Evolutionary conservation across 1,139 yeast species (phyloP).

Genomic region (Scheffersomyces lignicola): DNA sequence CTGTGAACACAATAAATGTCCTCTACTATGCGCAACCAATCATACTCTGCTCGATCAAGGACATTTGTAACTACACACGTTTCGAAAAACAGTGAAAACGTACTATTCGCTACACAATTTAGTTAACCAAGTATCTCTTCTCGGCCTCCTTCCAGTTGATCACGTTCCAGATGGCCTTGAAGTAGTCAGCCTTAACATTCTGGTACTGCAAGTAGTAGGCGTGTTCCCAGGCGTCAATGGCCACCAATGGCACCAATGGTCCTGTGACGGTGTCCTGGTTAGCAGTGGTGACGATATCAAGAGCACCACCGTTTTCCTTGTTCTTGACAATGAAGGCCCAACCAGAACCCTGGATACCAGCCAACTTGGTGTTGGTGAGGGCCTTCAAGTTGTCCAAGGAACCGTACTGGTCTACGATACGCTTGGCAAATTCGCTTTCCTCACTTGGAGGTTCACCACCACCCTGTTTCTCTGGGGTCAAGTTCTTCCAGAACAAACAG

Average conservation of each 20-base stretch:
- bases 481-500: slow-evolving; percentile 84
- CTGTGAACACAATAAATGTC: no score
- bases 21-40: no score
- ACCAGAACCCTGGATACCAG: slow-evolving; percentile 96
- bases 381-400: slow-evolving; percentile 70
- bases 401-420: slow-evolving; percentile 70
- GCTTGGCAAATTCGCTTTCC: slow-evolving; percentile 58
- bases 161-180: slow-evolving; percentile 96
- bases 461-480: slow-evolving; percentile 77
- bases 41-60: no score
- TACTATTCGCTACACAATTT: slow-evolving; percentile 1
- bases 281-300: slow-evolving; percentile 82
- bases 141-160: slow-evolving; percentile 96
- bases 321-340: slow-evolving; percentile 97
- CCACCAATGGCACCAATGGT: slow-evolving; percentile 74
- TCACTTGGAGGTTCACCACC: slow-evolving; percentile 82
- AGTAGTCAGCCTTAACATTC: slow-evolving; percentile 91
- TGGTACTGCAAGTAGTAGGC: slow-evolving; percentile 96
- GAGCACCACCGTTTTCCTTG: slow-evolving; percentile 68
- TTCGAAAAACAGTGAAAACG: no score
- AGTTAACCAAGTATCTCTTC: slow-evolving; percentile 44
- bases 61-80: no score
- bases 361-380: slow-evolving; percentile 74
- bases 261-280: slow-evolving; percentile 91
- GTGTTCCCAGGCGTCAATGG: slow-evolving; percentile 98